These are phyloP conservation scores for Phytopythium helicoides DNA, from an alignment of 352 stramenopile genomes.

Conservation along the genomic window DNA sequence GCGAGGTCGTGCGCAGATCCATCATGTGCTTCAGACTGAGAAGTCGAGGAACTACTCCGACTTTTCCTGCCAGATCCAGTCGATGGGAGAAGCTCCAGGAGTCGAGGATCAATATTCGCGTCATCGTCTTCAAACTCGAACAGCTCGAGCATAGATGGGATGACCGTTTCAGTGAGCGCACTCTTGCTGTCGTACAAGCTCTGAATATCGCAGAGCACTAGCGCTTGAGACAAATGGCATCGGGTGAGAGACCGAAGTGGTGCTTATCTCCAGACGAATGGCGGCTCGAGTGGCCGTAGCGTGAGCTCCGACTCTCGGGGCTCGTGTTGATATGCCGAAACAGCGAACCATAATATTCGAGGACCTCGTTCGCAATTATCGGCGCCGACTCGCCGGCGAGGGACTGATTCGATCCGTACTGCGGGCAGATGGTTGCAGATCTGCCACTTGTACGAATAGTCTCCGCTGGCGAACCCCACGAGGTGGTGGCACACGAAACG, in stretches of 20 bases:
- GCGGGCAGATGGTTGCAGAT: slow-evolving; percentile 62
- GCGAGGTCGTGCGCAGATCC: slow-evolving; percentile 25
- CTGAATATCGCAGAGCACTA: slow-evolving; percentile 80
- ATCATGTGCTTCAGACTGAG: slow-evolving; percentile 29
- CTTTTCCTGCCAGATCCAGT: slow-evolving; percentile 19
- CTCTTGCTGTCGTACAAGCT: slow-evolving; percentile 77
- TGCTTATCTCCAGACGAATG: slow-evolving; percentile 11
- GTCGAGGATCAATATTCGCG: slow-evolving; percentile 39
- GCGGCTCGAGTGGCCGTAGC: slow-evolving; percentile 17
- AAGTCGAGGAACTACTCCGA: slow-evolving; percentile 35
- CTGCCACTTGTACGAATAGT: slow-evolving; percentile 76
- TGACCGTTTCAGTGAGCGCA: slow-evolving; percentile 52
- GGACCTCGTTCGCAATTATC: slow-evolving; percentile 73
- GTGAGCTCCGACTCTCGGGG: slow-evolving; percentile 36
- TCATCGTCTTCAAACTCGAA: slow-evolving; percentile 83
- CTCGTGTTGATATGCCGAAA: slow-evolving; percentile 63
- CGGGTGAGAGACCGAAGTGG: slow-evolving; percentile 46
- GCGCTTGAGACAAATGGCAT: slow-evolving; percentile 62
- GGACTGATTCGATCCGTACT: slow-evolving; percentile 35
- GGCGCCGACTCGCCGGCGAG: slow-evolving; percentile 59
- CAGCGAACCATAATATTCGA: slow-evolving; percentile 70
- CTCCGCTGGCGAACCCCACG: slow-evolving; percentile 50
- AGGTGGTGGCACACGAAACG: slow-evolving; percentile 84
- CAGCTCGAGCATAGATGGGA: slow-evolving; percentile 66
- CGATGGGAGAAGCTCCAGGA: slow-evolving; percentile 38